Conservation (phyloP, 768 basidiomycete species). For the Termitomyces sp. region DNA sequence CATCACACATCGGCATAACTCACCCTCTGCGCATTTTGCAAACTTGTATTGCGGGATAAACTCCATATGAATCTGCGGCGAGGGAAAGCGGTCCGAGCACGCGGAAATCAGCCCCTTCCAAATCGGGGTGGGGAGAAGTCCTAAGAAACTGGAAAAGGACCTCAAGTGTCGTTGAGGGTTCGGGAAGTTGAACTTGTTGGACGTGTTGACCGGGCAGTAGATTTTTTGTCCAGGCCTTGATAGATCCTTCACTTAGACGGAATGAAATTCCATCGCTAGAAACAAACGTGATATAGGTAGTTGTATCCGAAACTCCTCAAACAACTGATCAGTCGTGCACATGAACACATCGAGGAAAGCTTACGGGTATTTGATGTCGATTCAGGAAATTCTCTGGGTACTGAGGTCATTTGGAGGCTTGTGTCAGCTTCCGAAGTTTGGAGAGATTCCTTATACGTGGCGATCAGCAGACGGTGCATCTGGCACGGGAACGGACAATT, state of each 20-base stretch:
- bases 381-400: neutral
- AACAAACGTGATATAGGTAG: neutral
- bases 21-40: conserved; percentile 1
- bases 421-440: neutral
- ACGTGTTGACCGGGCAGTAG: neutral
- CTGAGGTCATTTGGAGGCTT: neutral
- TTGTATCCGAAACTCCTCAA: neutral
- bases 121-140: conserved; percentile 1
- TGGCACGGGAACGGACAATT: neutral
- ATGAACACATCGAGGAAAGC: neutral
- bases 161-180: neutral
- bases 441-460: neutral
- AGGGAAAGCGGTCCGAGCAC: conserved; percentile 3
- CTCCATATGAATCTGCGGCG: conserved; percentile 2
- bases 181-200: neutral
- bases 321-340: neutral
- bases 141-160: conserved; percentile 1
- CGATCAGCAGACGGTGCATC: neutral
- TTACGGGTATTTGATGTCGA: neutral
- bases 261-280: neutral
- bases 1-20: neutral
- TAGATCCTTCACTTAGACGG: neutral
- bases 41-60: neutral
- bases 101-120: neutral
- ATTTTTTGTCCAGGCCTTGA: neutral